Conservation (phyloP, 495 filamentous ascomycete genomes). For the Trichocladium antarcticum region DNA sequence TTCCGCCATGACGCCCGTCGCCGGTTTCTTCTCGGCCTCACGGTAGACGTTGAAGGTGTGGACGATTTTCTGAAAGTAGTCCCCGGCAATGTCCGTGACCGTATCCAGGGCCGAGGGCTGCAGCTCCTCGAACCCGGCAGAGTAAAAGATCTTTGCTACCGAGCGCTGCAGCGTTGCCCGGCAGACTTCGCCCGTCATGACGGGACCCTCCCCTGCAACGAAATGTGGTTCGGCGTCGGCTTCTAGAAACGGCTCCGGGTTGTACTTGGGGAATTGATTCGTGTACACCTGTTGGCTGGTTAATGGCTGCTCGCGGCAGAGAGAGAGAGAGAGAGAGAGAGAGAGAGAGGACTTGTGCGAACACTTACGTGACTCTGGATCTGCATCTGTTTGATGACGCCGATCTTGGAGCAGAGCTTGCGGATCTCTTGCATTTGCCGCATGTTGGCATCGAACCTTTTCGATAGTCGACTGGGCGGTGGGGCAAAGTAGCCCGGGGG, state of each 20-base stretch:
- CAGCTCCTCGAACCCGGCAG: constrained; percentile 94
- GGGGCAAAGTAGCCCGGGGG: constrained; percentile 64
- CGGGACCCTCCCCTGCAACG: constrained; percentile 72
- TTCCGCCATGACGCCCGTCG: constrained; percentile 30
- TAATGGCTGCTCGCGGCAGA: not conserved
- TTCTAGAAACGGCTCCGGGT: constrained; percentile 83
- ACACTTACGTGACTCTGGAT: constrained; percentile 76
- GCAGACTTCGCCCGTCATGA: constrained; percentile 70
- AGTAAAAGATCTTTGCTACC: constrained; percentile 88
- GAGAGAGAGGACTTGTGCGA: not conserved
- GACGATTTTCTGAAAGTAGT: constrained; percentile 78
- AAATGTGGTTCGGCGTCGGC: constrained; percentile 75
- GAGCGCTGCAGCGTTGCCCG: constrained; percentile 78
- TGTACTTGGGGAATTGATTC: constrained; percentile 96
- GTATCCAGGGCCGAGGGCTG: constrained; percentile 88
- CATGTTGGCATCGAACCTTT: constrained; percentile 80
- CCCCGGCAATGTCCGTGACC: constrained; percentile 78
- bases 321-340: too few species aligned
- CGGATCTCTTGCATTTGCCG: constrained; percentile 92
- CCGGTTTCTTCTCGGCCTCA: constrained; percentile 59
- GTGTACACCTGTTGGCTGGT: constrained; percentile 63
- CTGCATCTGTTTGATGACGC: constrained; percentile 99
- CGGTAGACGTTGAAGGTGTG: constrained; percentile 68
- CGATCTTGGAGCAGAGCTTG: constrained; percentile 90
- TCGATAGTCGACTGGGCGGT: constrained; percentile 64